Conservation (phyloP, 2,329 filamentous ascomycete species). For the Aquanectria penicillioides region DNA sequence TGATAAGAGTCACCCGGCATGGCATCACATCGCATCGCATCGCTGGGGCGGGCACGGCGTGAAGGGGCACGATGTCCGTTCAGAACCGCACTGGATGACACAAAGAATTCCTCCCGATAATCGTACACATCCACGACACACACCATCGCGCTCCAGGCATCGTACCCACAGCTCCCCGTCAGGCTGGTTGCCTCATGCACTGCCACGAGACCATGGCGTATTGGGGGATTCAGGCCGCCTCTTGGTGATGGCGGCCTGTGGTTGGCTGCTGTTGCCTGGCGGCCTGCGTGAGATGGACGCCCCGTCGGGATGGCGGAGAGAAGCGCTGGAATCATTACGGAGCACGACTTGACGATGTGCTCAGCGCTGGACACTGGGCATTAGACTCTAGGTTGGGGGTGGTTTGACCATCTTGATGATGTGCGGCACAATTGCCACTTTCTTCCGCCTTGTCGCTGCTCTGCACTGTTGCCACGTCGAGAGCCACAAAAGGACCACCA, state of each 20-base stretch:
- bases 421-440: slow-evolving; percentile 5
- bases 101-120: not conserved
- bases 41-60: too few relatives aligned
- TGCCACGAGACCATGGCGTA: slow-evolving; percentile 43
- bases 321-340: too few relatives aligned
- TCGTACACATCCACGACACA: slow-evolving; percentile 13
- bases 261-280: slow-evolving; percentile 27
- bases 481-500: not conserved
- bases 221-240: slow-evolving; percentile 31
- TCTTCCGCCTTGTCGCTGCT: not conserved
- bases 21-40: too few relatives aligned
- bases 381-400: too few relatives aligned
- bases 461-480: too few relatives aligned
- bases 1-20: slow-evolving; percentile 6
- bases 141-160: slow-evolving; percentile 7
- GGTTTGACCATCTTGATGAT: too few relatives aligned
- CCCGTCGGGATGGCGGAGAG: too few relatives aligned
- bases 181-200: slow-evolving; percentile 43
- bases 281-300: slow-evolving; percentile 23
- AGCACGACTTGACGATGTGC: too few relatives aligned
- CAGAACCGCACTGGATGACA: too few relatives aligned
- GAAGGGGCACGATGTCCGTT: not conserved
- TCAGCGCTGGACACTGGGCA: too few relatives aligned
- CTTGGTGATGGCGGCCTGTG: slow-evolving; percentile 12
- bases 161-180: slow-evolving; percentile 24